These are phyloP conservation scores for Penicillium longicatenatum DNA, from an alignment of 495 filamentous ascomycete genomes.

Conservation along the genomic window DNA sequence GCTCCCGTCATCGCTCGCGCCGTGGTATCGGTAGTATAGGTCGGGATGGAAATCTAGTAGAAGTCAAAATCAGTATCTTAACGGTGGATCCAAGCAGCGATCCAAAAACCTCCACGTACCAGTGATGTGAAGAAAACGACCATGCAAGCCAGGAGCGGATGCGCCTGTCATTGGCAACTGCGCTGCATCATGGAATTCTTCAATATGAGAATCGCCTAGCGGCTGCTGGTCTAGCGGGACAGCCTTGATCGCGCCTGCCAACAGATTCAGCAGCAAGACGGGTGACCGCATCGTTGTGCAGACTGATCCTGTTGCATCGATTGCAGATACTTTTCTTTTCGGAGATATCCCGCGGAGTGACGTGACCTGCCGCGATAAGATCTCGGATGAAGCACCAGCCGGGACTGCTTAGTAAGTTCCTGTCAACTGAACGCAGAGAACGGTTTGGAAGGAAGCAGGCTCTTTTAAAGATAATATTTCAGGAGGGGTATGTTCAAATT, in stretches of 20 bases:
- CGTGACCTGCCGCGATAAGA: no score
- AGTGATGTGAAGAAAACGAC: slow-evolving; percentile 92
- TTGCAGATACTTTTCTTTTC: slow-evolving; percentile 4
- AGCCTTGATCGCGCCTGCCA: slow-evolving; percentile 17
- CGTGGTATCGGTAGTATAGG: slow-evolving; percentile 74
- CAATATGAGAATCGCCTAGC: slow-evolving; percentile 9
- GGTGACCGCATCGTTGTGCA: slow-evolving; percentile 20
- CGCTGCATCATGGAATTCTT: slow-evolving; percentile 4
- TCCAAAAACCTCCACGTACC: slow-evolving; percentile 54
- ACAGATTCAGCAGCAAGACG: slow-evolving; percentile 22
- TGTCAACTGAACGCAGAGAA: background rate
- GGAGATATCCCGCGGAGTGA: no score
- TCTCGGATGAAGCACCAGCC: slow-evolving; percentile 8
- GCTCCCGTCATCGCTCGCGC: slow-evolving; percentile 63
- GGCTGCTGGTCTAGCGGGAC: slow-evolving; percentile 25
- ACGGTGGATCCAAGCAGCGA: background rate
- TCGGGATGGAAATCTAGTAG: slow-evolving; percentile 88
- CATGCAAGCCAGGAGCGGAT: slow-evolving; percentile 37
- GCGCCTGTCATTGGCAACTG: slow-evolving; percentile 3
- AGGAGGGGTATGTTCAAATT: background rate
- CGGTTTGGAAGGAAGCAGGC: background rate
- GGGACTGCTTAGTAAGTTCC: slow-evolving; percentile 3
- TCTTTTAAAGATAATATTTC: background rate
- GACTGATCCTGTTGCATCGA: slow-evolving; percentile 5
- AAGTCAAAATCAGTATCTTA: background rate